Conservation (phyloP, 23 red algal genomes). For the Agarophyton chilense region DNA sequence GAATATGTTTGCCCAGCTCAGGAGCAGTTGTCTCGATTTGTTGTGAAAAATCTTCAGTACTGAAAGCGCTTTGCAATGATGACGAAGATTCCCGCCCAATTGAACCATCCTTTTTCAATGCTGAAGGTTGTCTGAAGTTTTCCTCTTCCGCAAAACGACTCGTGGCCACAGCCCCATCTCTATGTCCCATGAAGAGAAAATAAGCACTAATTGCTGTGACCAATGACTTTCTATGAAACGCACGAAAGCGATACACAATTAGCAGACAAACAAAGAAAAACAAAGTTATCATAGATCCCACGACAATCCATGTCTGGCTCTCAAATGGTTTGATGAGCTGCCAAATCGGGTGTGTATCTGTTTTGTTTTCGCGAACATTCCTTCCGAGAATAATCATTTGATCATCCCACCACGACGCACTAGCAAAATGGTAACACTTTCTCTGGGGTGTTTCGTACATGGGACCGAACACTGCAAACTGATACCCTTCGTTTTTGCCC, state of each 20-base stretch:
- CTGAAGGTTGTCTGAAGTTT: too few species aligned
- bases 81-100: background rate
- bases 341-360: background rate
- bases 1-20: background rate
- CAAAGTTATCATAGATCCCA: background rate
- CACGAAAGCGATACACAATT: constrained; percentile 9
- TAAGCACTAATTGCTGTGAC: constrained; percentile 42
- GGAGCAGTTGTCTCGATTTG: background rate
- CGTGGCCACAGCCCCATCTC: constrained; percentile 4
- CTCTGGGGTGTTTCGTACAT: constrained; percentile 22
- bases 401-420: constrained; percentile 10
- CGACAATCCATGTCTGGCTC: constrained; percentile 15
- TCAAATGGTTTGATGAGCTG: constrained; percentile 34
- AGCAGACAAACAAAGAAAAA: constrained; percentile 24
- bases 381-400: constrained; percentile 8
- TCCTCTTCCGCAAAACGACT: background rate
- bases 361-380: background rate
- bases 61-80: background rate
- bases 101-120: background rate
- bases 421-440: constrained; percentile 29
- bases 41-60: background rate
- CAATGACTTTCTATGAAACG: background rate
- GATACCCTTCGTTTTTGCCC: background rate
- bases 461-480: constrained; percentile 29
- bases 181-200: constrained; percentile 31